A percentile compares a stretch with the other conserved stretches of the same genome.
These are phyloP conservation scores for Aspergillus ostianus DNA, from an alignment of 495 filamentous ascomycete genomes.

Conservation along the genomic window DNA sequence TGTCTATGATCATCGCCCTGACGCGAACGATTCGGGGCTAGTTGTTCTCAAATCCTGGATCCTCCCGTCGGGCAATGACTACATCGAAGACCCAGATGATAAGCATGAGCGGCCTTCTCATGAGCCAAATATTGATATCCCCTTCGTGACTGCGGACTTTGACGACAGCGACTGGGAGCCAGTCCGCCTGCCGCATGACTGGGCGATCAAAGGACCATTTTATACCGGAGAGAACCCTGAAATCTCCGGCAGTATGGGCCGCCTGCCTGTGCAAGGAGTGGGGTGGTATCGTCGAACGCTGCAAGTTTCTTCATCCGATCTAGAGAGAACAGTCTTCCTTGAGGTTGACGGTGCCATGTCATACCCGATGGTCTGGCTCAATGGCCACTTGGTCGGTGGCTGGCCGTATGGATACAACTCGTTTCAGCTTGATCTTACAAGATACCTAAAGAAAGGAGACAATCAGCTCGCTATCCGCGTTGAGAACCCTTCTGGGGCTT, in stretches of 20 bases:
- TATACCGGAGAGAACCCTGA: not conserved
- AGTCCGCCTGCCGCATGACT: slow-evolving; percentile 6
- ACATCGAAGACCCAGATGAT: not conserved
- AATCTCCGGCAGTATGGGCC: not conserved
- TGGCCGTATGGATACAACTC: slow-evolving; percentile 13
- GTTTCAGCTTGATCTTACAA: slow-evolving; percentile 9
- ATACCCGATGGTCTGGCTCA: slow-evolving; percentile 9
- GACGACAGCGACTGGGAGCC: slow-evolving; percentile 5
- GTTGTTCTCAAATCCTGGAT: not conserved
- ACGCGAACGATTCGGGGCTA: not conserved
- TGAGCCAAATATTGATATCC: not conserved
- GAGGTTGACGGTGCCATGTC: slow-evolving; percentile 12
- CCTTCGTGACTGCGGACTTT: not conserved
- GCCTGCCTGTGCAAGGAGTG: slow-evolving; percentile 5
- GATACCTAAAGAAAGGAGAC: slow-evolving; percentile 1
- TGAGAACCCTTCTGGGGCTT: slow-evolving; percentile 6
- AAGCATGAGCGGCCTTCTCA: not conserved
- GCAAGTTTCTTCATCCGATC: not conserved
- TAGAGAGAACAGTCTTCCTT: not conserved
- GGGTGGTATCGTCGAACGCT: slow-evolving; percentile 10
- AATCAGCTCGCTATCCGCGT: slow-evolving; percentile 8
- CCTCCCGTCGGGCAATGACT: not conserved
- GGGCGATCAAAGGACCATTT: slow-evolving; percentile 10
- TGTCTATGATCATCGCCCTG: slow-evolving; percentile 1
- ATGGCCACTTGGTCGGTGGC: slow-evolving; percentile 8